Evolutionary conservation across 495 filamentous ascomycete genomes (phyloP), one percentile per base, ranked within the genome.

Genomic region (Penicillium tannophilum): DNA sequence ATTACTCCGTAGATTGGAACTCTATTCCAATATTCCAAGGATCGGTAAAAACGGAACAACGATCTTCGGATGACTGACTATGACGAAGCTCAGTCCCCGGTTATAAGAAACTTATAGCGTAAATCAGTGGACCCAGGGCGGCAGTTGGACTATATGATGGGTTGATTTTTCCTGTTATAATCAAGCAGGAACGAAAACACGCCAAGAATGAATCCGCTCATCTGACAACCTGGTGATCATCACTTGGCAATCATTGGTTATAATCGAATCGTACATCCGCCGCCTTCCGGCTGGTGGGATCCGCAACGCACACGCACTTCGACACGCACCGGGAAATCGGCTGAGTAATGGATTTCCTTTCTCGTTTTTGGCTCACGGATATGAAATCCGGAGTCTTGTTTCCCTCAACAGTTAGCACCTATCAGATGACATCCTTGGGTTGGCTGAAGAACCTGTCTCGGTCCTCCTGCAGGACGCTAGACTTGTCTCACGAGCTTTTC

Each of bases 241-340:
- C 26, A 51, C 8, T 51, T 19, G n/a, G 48, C 28, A 33, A 45
- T 46, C 39, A 55, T 47, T 56, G 45, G 44, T 23, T 8, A 28
- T 6, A 47, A 31, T 6, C 12, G 48, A n/a, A 41, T 30, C 33
- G 45, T 9, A 33, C 59, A 69, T 69, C 66, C 66, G 66, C 61
- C 60, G 20, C 24, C 61, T 64, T 69, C 66, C 66, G 66, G 59
- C 47, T 33, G 12, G 28, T 3, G 54, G 43, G 42, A 28, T 52
- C 42, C 28, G 39, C 16, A 51, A 33, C 48, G 33, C 54, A 36
- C 54, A 56, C 30, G 42, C 54, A 24, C 54, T 56, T 35, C 54
- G 12, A 9, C 41, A 56, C 54, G 44, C 54, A 56, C 44, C 46
- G 17, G 46, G 24, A 19, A 23, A 8, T 31, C 46, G 23, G 30